phyloP scores from a whole-genome alignment of 192 early-diverging fungal species.

The Umbelopsis isabellina region DNA sequence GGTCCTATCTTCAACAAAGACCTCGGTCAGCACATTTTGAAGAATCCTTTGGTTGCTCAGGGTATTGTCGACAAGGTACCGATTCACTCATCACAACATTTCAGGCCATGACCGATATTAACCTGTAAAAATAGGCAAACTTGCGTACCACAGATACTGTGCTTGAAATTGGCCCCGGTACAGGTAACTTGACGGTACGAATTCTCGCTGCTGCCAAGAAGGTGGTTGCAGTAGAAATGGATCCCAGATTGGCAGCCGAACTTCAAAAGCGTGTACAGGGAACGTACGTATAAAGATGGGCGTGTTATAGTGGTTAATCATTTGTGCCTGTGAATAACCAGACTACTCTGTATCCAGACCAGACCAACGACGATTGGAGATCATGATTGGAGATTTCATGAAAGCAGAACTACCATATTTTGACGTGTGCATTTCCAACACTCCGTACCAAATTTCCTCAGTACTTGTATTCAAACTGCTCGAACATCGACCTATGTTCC shows the following conservation, averaged over 20 bases:
- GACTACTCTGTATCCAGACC: slow-evolving; percentile 45
- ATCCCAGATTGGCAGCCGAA: slow-evolving; percentile 96
- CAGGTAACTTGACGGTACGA: slow-evolving; percentile 96
- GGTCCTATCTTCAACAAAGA: slow-evolving; percentile 97
- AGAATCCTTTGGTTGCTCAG: slow-evolving; percentile 95
- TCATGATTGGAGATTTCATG: slow-evolving; percentile 97
- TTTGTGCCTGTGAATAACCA: background rate
- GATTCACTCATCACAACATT: background rate
- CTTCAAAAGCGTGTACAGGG: slow-evolving; percentile 96
- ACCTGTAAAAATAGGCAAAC: slow-evolving; percentile 41
- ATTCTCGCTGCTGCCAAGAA: slow-evolving; percentile 93
- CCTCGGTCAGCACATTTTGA: slow-evolving; percentile 97
- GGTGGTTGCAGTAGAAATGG: slow-evolving; percentile 94
- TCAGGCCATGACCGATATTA: background rate
- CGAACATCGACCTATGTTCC: slow-evolving; percentile 90
- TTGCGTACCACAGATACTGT: slow-evolving; percentile 71
- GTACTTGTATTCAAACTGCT: slow-evolving; percentile 95
- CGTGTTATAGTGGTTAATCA: background rate
- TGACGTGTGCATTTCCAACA: slow-evolving; percentile 98
- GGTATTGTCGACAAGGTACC: slow-evolving; percentile 95
- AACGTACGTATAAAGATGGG: slow-evolving; percentile 60
- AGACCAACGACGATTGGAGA: slow-evolving; percentile 83
- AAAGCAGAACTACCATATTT: slow-evolving; percentile 97
- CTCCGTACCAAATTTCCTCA: slow-evolving; percentile 98
- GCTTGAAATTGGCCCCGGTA: slow-evolving; percentile 97